Base-by-base conservation (phyloP, 2,329 filamentous ascomycete genomes). In the Aspergillus sp. region DNA sequence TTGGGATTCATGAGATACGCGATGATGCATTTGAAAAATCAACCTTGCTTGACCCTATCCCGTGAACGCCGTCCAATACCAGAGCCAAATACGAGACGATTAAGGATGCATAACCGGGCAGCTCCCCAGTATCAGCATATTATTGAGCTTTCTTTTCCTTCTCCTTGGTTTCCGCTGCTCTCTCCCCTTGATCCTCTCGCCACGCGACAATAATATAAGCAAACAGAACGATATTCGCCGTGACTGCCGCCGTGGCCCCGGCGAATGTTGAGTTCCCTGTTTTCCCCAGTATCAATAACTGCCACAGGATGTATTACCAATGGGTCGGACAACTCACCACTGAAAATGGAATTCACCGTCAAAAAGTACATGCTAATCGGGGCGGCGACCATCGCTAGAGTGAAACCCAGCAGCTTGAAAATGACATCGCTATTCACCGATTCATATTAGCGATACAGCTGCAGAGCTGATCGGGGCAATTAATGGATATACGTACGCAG, bases 151-250 rank as follows among this genome's bases (percentile, higher is more conserved):
- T 74, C 59, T 69, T 71, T 44, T 62, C 67, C 59, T 82, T 77
- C 46, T 81, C 74, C 3, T 76, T 69, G 50, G 82, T 78, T 58
- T 83, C 77, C 28, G 75, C 73, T 29, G 69, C 68, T 83, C 87
- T 93, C 50, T 87, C 89, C 64, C 79, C 81, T 71, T 80, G 74
- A 61, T 97, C 93, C 66, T 98, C 93, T 51, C 78, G 82, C 79
- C 95, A 90, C 3, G 93, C 93, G 19, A 95, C 88, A 47, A 96
- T 72, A 39, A 97, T 81, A 67, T 97, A 98, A n/a, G 78, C 82
- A 48, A 97, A 79, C 43, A 98, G 73, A 3, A 98, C 88, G 1
- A 94, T 79, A 58, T 98, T 98, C 8, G 93, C 93, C 65, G 94
- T 82, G 43, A 97, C 71, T 19, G 93, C 93, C 1, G 93, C 93